phyloP scores from a whole-genome alignment of 176 grass and related monocot genomes.

The Avena atlantica region DNA sequence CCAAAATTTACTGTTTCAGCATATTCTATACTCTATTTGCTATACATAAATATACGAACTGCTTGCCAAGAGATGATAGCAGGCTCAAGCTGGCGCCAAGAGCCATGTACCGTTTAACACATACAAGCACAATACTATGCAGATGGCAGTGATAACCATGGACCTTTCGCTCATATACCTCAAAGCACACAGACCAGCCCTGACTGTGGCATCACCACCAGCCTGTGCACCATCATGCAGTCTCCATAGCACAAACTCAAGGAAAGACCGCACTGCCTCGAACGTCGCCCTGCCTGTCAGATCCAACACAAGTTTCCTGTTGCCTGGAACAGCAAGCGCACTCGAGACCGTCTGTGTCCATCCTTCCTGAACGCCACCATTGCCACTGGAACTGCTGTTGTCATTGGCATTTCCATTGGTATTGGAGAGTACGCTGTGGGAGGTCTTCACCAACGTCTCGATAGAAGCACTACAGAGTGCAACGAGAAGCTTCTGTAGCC shows the following conservation, averaged over 20 bases:
- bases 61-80: not conserved
- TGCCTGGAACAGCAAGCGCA: conserved; percentile 56
- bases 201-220: conserved; percentile 51
- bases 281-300: conserved; percentile 76
- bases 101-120: conserved; percentile 57
- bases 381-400: not conserved
- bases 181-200: conserved; percentile 49
- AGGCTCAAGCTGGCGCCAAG: conserved; percentile 38
- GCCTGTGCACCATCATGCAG: conserved; percentile 45
- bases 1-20: conserved; percentile 20
- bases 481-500: conserved; percentile 64
- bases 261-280: conserved; percentile 82
- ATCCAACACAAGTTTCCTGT: conserved; percentile 70
- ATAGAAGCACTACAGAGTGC: conserved; percentile 70
- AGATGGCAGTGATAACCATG: conserved; percentile 62
- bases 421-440: conserved; percentile 54
- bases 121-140: conserved; percentile 79
- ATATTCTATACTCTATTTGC: not conserved
- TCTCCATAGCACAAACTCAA: conserved; percentile 84
- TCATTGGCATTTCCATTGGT: not conserved
- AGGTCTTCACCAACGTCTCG: conserved; percentile 77
- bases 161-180: conserved; percentile 63
- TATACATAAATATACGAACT: not conserved
- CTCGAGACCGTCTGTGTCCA: conserved; percentile 63
- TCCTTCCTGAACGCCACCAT: conserved; percentile 30